These are phyloP conservation scores for Nakaseomyces bracarensis DNA, from an alignment of 1,139 yeast genomes.

Conservation along the genomic window DNA sequence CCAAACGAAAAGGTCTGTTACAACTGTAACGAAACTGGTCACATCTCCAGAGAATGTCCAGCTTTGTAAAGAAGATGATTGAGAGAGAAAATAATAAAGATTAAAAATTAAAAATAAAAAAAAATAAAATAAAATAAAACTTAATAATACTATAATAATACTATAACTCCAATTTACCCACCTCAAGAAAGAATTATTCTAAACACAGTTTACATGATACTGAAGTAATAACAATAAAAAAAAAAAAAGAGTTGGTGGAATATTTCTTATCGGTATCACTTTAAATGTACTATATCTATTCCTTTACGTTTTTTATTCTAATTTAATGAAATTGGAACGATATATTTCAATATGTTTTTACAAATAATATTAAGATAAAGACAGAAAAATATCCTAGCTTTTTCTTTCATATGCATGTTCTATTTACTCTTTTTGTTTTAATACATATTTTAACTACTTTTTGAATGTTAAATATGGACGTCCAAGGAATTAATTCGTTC, in stretches of 20 bases:
- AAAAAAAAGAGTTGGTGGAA: too few species aligned
- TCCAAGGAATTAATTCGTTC: too few species aligned
- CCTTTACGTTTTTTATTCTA: constrained; percentile 10
- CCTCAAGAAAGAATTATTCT: too few species aligned
- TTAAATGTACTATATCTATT: constrained; percentile 11
- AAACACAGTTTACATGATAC: too few species aligned
- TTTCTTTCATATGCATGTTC: not conserved
- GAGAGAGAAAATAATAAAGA: not conserved
- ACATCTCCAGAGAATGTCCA: constrained; percentile 79
- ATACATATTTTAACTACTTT: too few species aligned
- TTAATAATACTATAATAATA: too few species aligned
- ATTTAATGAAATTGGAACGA: constrained; percentile 11
- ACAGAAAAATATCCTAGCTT: not conserved
- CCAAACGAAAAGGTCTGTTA: constrained; percentile 56
- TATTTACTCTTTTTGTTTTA: not conserved
- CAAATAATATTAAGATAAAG: too few species aligned
- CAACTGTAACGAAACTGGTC: constrained; percentile 88
- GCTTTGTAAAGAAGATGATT: constrained; percentile 7
- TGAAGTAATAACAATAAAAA: not conserved
- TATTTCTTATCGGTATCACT: constrained; percentile 8
- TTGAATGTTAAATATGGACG: too few species aligned
- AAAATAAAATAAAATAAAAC: not conserved
- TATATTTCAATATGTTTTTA: too few species aligned
- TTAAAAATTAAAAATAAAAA: not conserved
- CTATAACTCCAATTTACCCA: too few species aligned